Base-by-base conservation (phyloP, 1,139 yeast genomes). In the Blastobotrys malaysiensis region DNA sequence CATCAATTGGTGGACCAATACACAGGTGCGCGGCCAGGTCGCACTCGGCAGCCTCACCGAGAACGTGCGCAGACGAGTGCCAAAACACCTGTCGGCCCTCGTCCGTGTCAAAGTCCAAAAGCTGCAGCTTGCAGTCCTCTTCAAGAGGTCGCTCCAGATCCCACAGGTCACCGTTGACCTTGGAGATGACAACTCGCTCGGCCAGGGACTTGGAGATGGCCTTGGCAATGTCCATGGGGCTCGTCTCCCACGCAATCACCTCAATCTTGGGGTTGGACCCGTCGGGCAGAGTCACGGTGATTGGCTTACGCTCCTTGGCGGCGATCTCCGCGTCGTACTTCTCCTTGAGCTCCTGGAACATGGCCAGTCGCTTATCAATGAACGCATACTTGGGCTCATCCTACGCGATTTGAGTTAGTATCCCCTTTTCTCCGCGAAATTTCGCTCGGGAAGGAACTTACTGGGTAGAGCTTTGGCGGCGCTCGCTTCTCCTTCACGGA, bases 31-130 rank as follows among this genome's bases (percentile, higher is more conserved):
- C 95, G 61, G 97, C 98, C 70, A 86, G 79, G 72, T 89, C 95
- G 71, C 97, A 87, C 76, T 95, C 99, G 76, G 96, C 86, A 52
- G 98, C 95, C 76, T 95, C 99, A 73, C 99, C 99, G 64, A 95
- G 78, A 58, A 95, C 93, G 74, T 95, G 99, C 55, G 99, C 99
- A 63, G 96, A 86, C 4, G 99, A 93, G 73, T 95, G 99, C 99
- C 99, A 95, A 75, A 95, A 95, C 49, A 93, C 99, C 62, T 84
- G 84, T 71, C 85, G 88, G 72, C 98, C 99, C 69, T 91, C 98
- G 20, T 88, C 89, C 60, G 83, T 71, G 47, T 83, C 86, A 74
- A 95, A 95, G 66, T 85, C 89, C 60, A 83, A 75, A 65, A 90
- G 86, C 70, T 89, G 95, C 62, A 95, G 77, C 48, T 73, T 71